Evolutionary conservation across 2,329 filamentous ascomycete genomes (phyloP).

Genomic region (Microsporum canis): DNA sequence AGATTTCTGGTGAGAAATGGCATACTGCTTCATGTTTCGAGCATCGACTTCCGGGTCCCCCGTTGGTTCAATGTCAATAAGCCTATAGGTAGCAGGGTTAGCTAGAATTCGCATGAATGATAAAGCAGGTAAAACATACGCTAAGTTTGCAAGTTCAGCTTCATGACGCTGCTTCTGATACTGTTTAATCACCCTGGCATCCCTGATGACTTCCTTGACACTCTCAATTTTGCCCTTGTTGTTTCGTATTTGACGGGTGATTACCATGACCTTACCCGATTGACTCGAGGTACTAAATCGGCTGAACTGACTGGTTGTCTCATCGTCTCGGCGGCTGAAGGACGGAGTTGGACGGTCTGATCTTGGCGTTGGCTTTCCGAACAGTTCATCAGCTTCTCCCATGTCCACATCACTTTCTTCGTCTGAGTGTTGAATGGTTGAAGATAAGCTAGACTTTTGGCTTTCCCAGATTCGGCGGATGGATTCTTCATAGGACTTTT

Average conservation of each 20-base stretch:
- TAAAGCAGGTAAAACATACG: slow-evolving; percentile 43
- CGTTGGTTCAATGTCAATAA: slow-evolving; percentile 51
- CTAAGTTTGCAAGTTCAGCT: slow-evolving; percentile 59
- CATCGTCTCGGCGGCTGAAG: slow-evolving; percentile 50
- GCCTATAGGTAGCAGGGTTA: slow-evolving; percentile 30
- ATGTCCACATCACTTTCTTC: slow-evolving; percentile 53
- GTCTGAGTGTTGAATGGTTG: slow-evolving; percentile 63
- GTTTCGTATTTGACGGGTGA: slow-evolving; percentile 57
- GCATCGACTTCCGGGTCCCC: slow-evolving; percentile 56
- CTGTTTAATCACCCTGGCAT: slow-evolving; percentile 76
- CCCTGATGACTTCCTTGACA: slow-evolving; percentile 54
- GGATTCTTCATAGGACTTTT: slow-evolving; percentile 80
- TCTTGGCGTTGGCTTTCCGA: slow-evolving; percentile 48
- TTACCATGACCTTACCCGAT: slow-evolving; percentile 58
- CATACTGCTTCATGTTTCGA: slow-evolving; percentile 48
- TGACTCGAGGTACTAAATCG: slow-evolving; percentile 59
- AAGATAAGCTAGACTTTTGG: slow-evolving; percentile 67
- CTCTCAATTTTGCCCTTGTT: slow-evolving; percentile 53
- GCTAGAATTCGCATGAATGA: slow-evolving; percentile 3
- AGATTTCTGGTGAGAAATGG: slow-evolving; percentile 5
- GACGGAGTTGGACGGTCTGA: slow-evolving; percentile 51
- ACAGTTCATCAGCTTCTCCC: slow-evolving; percentile 40
- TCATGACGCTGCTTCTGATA: slow-evolving; percentile 71
- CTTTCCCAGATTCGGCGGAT: slow-evolving; percentile 88
- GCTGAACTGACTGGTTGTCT: slow-evolving; percentile 69